Evolutionary conservation across 2,329 filamentous ascomycete genomes (phyloP), one percentile per base, ranked within the genome.

Genomic region (Penicillium rolfsii): DNA sequence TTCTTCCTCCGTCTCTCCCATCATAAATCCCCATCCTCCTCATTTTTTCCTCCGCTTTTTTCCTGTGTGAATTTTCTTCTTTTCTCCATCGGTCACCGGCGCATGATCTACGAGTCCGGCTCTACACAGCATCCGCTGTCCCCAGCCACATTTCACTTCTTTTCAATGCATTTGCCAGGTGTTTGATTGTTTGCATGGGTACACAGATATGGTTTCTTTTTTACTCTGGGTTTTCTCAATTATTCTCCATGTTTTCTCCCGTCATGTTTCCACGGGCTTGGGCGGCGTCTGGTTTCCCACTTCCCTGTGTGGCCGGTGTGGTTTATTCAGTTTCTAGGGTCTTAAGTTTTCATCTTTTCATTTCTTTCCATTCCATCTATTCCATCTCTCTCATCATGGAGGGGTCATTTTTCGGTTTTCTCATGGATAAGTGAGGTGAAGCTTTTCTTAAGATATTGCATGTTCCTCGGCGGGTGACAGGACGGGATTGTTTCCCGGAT

Each of bases 61-160:
- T 53, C 61, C 64, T 53, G n/a, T 67, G 64, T 67, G 59, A 66
- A 16, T 26, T 59, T 59, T 58, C 64, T 35, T 26, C 53, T 22
- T 59, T 46, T 53, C 43, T 52, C 55, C 52, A 59, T 64, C 52
- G 58, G 52, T 59, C 58, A 62, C 62, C 40, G 64, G 58, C 55
- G 62, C 55, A 66, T 63, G 60, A 57, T 58, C 40, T 43, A 40
- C 50, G 28, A 35, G 46, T 33, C 46, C 2, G 46, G 11, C 41
- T 43, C 48, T 53, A 49, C 24, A 40, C 46, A 60, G 62, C 60
- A 58, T 59, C 28, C 36, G 49, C 38, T 45, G 22, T 58, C 45
- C 45, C 35, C 52, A 11, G 9, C 49, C 16, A 36, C 38, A 24
- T 41, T 38, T 45, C 19, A n/a, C 16, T 53, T 36, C 28, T 24